A percentile compares a stretch with the other conserved stretches of the same genome.
Evolutionary conservation across 2,329 filamentous ascomycete genomes (phyloP).

Genomic region (Diaporthe sp.): DNA sequence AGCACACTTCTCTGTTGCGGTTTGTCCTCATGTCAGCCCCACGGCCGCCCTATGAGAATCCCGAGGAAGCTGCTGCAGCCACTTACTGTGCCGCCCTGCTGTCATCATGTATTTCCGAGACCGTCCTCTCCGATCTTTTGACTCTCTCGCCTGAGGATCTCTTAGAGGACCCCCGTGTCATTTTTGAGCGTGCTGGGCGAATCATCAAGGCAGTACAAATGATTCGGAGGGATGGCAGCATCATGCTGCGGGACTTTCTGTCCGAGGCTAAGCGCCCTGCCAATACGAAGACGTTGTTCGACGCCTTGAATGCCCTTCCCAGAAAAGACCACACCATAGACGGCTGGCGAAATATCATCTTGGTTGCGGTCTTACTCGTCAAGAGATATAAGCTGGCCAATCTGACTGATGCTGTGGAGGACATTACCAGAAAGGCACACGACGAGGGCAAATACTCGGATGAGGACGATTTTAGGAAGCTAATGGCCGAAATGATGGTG

Average conservation of each 20-base stretch:
- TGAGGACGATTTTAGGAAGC: neutral
- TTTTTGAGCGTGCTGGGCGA: neutral
- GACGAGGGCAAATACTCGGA: neutral
- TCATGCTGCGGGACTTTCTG: neutral
- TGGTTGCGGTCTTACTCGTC: neutral
- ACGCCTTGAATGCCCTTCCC: neutral
- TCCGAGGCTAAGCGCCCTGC: neutral
- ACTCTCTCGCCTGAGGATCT: neutral
- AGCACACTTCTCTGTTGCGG: neutral
- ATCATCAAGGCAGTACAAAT: neutral
- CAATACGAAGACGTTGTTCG: neutral
- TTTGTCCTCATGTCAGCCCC: neutral
- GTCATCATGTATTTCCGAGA: neutral
- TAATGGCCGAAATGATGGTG: neutral
- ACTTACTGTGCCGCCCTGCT: neutral
- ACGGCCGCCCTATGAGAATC: neutral
- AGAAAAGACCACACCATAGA: neutral
- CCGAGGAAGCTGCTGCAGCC: neutral
- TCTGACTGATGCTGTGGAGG: neutral
- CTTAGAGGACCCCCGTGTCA: neutral
- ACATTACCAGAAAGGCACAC: neutral
- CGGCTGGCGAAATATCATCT: neutral
- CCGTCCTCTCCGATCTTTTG: neutral
- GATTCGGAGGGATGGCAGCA: neutral
- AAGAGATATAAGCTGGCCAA: neutral